phyloP scores from a whole-genome alignment of 2,329 filamentous ascomycete species.

The Ophiostoma pallidulum region DNA sequence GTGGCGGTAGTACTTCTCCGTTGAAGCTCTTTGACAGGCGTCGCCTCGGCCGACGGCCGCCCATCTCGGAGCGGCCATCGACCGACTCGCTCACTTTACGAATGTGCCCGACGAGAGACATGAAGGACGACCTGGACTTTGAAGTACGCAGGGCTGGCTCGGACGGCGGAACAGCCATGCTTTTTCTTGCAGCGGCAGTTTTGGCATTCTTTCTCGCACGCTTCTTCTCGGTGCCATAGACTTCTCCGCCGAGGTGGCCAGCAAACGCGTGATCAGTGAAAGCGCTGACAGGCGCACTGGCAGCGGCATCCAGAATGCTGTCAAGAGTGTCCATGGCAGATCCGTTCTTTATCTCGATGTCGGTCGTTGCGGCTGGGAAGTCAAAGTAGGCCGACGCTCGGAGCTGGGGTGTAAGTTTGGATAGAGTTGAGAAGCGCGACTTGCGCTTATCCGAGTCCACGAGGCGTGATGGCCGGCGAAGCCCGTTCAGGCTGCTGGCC shows the following conservation, averaged over 20 bases:
- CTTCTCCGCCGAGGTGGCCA: constrained; percentile 63
- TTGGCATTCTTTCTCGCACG: constrained; percentile 27
- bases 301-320: constrained; percentile 83
- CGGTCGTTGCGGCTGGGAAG: constrained; percentile 40
- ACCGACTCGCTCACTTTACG: constrained; percentile 19
- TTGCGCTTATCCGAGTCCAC: constrained; percentile 28
- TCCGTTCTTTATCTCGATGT: constrained; percentile 56
- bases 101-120: constrained; percentile 36
- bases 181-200: not conserved
- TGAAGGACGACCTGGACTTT: constrained; percentile 33
- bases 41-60: constrained; percentile 13
- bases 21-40: constrained; percentile 14
- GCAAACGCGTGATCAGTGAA: constrained; percentile 85
- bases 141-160: constrained; percentile 21
- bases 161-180: not conserved
- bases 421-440: constrained; percentile 26
- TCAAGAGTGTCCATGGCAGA: constrained; percentile 86
- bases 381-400: constrained; percentile 92
- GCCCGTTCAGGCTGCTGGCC: constrained; percentile 15
- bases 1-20: constrained; percentile 1
- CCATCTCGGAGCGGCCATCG: constrained; percentile 13
- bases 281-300: constrained; percentile 75
- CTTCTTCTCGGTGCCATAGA: constrained; percentile 57
- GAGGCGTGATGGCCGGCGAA: constrained; percentile 23
- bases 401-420: constrained; percentile 67